A percentile compares a stretch with the other conserved stretches of the same genome.
phyloP scores from a whole-genome alignment of 2,329 filamentous ascomycete species.

The Xylariaceae sp. region DNA sequence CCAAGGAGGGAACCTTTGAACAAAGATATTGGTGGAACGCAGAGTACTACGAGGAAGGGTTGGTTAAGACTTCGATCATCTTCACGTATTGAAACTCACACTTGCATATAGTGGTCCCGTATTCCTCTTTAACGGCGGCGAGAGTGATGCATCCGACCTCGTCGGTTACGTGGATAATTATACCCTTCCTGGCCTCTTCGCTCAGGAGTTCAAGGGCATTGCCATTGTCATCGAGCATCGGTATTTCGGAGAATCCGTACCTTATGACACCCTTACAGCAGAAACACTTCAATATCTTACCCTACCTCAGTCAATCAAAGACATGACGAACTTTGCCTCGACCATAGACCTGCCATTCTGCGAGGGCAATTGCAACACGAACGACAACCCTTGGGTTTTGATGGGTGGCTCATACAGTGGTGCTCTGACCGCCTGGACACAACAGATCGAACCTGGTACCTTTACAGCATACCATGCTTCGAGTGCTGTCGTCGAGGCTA shows the following conservation, averaged over 20 bases:
- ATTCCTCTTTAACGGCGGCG: constrained; percentile 21
- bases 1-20: constrained; percentile 12
- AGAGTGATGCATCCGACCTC: constrained; percentile 9
- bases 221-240: constrained; percentile 21
- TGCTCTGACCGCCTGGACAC: constrained; percentile 46
- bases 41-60: constrained; percentile 19
- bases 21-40: constrained; percentile 17
- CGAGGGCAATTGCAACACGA: constrained; percentile 35
- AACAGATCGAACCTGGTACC: constrained; percentile 39
- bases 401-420: constrained; percentile 50
- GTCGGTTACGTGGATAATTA: constrained; percentile 15
- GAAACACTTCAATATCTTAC: constrained; percentile 24
- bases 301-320: constrained; percentile 26
- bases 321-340: constrained; percentile 29
- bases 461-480: constrained; percentile 50
- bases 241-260: constrained; percentile 20
- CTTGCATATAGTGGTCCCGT: constrained; percentile 14
- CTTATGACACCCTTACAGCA: constrained; percentile 17
- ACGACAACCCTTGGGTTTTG: constrained; percentile 48
- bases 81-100: neutral
- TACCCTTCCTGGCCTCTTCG: constrained; percentile 17
- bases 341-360: constrained; percentile 40
- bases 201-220: constrained; percentile 17
- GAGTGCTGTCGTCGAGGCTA: constrained; percentile 45
- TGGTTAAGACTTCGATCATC: neutral